These are phyloP conservation scores for Anethum foeniculum DNA, from an alignment of 140 eudicot genomes.

Conservation along the genomic window DNA sequence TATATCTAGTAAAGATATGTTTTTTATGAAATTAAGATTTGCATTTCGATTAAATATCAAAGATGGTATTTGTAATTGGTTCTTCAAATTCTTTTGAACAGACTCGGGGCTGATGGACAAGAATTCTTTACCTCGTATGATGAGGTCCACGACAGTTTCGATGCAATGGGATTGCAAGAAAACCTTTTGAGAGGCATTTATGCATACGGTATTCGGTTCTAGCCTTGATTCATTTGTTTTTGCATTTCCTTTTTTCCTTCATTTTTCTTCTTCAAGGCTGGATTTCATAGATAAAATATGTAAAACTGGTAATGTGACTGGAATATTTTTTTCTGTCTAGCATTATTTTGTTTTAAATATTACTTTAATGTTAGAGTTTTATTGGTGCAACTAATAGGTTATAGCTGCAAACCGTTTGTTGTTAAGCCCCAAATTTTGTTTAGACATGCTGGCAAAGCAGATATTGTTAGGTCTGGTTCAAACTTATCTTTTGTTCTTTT, in stretches of 20 bases:
- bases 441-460: not conserved
- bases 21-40: not conserved
- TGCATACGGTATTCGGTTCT: conserved; percentile 25
- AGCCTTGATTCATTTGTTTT: not conserved
- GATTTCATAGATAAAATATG: not conserved
- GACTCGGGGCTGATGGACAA: conserved; percentile 8
- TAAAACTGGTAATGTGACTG: not conserved
- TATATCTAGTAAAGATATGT: too few species aligned
- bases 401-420: not conserved
- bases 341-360: not conserved
- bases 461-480: not conserved
- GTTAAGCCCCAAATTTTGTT: not conserved
- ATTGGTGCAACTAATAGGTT: not conserved
- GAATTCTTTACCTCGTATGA: conserved; percentile 27
- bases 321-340: not conserved
- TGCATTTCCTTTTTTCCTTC: not conserved
- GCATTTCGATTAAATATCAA: not conserved
- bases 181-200: conserved; percentile 33
- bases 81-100: not conserved
- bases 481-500: not conserved
- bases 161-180: conserved; percentile 36
- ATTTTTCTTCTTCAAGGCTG: not conserved
- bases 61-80: not conserved
- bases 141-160: conserved; percentile 31
- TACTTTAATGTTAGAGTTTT: not conserved